These are phyloP conservation scores for Candida sp. DNA, from an alignment of 1,139 yeast species.

Conservation along the genomic window DNA sequence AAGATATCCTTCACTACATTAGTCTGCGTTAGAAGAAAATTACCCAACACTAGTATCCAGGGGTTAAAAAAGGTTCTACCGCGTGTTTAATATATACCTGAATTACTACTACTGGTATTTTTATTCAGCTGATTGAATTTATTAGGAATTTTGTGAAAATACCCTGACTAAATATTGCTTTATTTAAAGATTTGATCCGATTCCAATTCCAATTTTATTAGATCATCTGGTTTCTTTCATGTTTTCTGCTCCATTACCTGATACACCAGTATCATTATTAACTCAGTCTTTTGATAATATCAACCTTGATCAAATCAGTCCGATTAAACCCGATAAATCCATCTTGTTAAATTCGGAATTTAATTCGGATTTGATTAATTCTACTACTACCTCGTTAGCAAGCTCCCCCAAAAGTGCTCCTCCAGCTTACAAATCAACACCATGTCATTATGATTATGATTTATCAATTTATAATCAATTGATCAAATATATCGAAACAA, in stretches of 20 bases:
- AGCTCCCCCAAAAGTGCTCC: background rate
- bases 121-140: background rate
- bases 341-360: background rate
- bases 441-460: slow-evolving; percentile 37
- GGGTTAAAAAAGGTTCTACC: background rate
- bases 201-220: too few relatives aligned
- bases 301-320: background rate
- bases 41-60: background rate
- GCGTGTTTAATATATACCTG: too few relatives aligned
- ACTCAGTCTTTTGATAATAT: background rate
- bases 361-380: background rate
- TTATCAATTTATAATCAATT: slow-evolving; percentile 36
- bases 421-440: background rate
- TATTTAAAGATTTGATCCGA: background rate
- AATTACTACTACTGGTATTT: background rate
- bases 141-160: too few relatives aligned
- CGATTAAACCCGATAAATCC: background rate
- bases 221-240: too few relatives aligned
- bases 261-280: background rate
- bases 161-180: too few relatives aligned
- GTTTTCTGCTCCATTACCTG: background rate
- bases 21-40: too few relatives aligned
- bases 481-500: slow-evolving; percentile 40
- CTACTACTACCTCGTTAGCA: background rate
- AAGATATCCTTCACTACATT: background rate